Evolutionary conservation across 2,329 filamentous ascomycete species (phyloP).

Genomic region (Bisporella sp.): DNA sequence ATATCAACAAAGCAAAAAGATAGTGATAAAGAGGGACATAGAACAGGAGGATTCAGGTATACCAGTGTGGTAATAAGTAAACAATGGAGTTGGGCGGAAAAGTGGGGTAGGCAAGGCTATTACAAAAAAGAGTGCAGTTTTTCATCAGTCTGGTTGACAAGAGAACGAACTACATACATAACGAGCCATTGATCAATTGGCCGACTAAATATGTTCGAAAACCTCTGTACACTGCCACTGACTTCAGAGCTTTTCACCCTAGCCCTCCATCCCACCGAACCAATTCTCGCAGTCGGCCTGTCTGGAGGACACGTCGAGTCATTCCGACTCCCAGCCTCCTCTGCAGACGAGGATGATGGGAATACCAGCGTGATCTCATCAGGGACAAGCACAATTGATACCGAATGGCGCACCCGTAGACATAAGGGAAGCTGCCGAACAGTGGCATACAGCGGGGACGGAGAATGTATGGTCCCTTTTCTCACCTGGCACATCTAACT

Average conservation of each 20-base stretch:
- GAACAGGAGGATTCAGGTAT: too few species aligned
- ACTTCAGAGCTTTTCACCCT: slow-evolving; percentile 83
- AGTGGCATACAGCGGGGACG: slow-evolving; percentile 73
- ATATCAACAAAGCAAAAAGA: too few species aligned
- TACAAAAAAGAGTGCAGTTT: too few species aligned
- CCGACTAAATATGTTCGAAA: slow-evolving; percentile 45
- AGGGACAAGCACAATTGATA: slow-evolving; percentile 72
- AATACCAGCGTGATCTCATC: slow-evolving; percentile 44
- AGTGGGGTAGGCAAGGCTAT: too few species aligned
- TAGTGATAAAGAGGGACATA: too few species aligned
- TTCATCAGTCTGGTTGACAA: too few species aligned
- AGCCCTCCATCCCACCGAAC: slow-evolving; percentile 76
- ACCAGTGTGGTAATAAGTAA: too few species aligned
- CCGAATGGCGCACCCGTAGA: slow-evolving; percentile 76
- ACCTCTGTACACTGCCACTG: slow-evolving; percentile 82
- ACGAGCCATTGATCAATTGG: too few species aligned
- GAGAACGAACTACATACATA: too few species aligned
- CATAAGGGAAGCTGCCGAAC: slow-evolving; percentile 92
- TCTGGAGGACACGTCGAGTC: slow-evolving; percentile 80
- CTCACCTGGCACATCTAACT: slow-evolving; percentile 4
- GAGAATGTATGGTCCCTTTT: slow-evolving; percentile 50
- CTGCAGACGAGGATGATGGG: slow-evolving; percentile 44
- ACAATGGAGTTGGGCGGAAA: too few species aligned
- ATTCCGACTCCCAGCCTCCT: slow-evolving; percentile 59
- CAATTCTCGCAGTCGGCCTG: slow-evolving; percentile 79